phyloP scores from a whole-genome alignment of 371 early-diverging fungal genomes.

The Rhizomucor miehei region DNA sequence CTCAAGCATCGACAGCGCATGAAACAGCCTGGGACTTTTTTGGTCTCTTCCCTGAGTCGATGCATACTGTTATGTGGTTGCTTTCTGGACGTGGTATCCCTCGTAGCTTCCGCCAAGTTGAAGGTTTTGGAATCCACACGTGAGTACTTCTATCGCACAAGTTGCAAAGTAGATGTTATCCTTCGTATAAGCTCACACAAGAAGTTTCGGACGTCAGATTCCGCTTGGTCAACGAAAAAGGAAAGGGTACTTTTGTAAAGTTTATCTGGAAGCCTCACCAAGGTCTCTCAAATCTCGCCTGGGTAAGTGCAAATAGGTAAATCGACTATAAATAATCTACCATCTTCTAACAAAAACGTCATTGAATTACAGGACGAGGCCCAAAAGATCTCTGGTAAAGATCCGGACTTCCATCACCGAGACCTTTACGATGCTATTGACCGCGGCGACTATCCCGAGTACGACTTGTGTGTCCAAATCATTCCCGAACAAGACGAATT shows the following conservation, averaged over 20 bases:
- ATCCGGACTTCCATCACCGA: slow-evolving; percentile 42
- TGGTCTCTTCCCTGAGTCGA: slow-evolving; percentile 32
- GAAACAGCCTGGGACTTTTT: slow-evolving; percentile 49
- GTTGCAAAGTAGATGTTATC: background rate
- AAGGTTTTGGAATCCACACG: slow-evolving; percentile 42
- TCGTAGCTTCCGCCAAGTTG: slow-evolving; percentile 31
- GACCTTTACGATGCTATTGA: slow-evolving; percentile 44
- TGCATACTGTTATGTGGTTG: slow-evolving; percentile 39
- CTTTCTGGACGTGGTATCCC: slow-evolving; percentile 45
- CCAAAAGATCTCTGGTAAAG: slow-evolving; percentile 38
- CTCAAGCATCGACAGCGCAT: slow-evolving; percentile 43
- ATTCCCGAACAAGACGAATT: slow-evolving; percentile 32
- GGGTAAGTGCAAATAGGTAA: slow-evolving; percentile 17
- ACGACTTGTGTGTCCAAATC: slow-evolving; percentile 45
- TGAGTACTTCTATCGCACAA: background rate
- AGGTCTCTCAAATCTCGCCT: slow-evolving; percentile 34
- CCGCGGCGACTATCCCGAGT: slow-evolving; percentile 44
- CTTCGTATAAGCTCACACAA: too few relatives aligned
- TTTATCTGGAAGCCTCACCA: slow-evolving; percentile 47
- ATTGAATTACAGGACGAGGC: slow-evolving; percentile 30
- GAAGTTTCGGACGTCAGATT: slow-evolving; percentile 9
- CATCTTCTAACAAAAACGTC: background rate
- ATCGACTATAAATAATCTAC: too few relatives aligned
- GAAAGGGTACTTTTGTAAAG: slow-evolving; percentile 36
- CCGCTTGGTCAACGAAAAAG: slow-evolving; percentile 41